Evolutionary conservation across 192 early-diverging fungal genomes (phyloP).

Genomic region (Entomortierella lignicola): DNA sequence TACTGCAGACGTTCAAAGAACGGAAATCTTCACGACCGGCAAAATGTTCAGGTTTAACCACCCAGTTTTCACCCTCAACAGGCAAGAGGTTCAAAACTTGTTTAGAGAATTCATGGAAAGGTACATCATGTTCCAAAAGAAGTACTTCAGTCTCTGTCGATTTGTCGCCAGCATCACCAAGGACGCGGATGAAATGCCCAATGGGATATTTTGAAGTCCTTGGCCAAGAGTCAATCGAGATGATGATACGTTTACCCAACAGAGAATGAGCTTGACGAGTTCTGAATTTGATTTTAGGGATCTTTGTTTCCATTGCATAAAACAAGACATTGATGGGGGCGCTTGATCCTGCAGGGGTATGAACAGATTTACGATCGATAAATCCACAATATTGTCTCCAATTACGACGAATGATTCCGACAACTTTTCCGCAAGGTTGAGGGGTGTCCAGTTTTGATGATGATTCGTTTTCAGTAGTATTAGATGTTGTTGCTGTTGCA

Average conservation of each 20-base stretch:
- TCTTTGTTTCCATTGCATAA: conserved; percentile 90
- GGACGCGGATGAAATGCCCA: conserved; percentile 92
- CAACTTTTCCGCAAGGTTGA: conserved; percentile 87
- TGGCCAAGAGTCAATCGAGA: conserved; percentile 92
- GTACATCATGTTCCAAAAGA: conserved; percentile 95
- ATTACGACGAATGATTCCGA: conserved; percentile 94
- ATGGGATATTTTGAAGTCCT: conserved; percentile 81
- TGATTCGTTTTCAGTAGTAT: conserved; percentile 64
- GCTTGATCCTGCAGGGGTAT: conserved; percentile 67
- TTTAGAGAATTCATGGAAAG: conserved; percentile 91
- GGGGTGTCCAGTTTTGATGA: conserved; percentile 51
- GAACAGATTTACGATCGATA: conserved; percentile 77
- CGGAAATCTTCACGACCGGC: conserved; percentile 85
- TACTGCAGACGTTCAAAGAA: conserved; percentile 89
- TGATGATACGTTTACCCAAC: conserved; percentile 89
- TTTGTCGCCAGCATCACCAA: conserved; percentile 96
- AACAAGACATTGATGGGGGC: conserved; percentile 82
- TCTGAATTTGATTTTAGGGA: conserved; percentile 93
- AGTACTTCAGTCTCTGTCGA: conserved; percentile 97
- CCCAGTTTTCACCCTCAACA: conserved; percentile 87
- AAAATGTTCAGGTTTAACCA: conserved; percentile 78
- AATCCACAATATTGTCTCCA: conserved; percentile 95
- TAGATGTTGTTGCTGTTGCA: conserved; percentile 73
- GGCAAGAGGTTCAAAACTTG: conserved; percentile 89
- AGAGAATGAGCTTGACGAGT: conserved; percentile 88